Conservation (phyloP, 805 yeast species). For the Candida ponderosae region DNA sequence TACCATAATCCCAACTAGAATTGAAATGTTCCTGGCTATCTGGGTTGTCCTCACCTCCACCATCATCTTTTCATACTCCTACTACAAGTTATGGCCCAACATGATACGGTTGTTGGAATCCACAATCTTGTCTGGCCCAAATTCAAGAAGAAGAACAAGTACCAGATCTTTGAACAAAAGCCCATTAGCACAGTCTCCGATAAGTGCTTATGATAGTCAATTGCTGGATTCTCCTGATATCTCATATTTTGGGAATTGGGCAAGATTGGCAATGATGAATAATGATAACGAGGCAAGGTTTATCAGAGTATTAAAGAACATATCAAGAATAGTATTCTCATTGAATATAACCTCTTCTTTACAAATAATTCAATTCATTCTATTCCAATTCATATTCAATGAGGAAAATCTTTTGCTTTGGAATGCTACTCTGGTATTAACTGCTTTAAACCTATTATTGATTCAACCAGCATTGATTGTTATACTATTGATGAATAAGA, state of each 20-base stretch:
- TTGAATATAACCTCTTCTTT: conserved; percentile 11
- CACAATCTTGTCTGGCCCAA: neutral
- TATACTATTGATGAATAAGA: conserved; percentile 12
- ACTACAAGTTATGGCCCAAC: neutral
- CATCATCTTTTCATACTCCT: too few species aligned
- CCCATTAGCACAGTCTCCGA: too few species aligned
- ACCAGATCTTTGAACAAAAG: neutral
- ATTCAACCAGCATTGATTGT: conserved; percentile 13
- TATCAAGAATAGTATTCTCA: conserved; percentile 13
- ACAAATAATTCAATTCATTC: conserved; percentile 15
- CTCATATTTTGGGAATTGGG: neutral
- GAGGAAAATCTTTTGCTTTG: neutral
- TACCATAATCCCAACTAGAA: too few species aligned
- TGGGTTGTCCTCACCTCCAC: neutral
- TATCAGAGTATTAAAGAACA: conserved; percentile 2
- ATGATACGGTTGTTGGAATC: neutral
- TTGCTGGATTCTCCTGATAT: neutral
- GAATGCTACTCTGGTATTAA: neutral
- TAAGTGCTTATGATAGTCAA: too few species aligned
- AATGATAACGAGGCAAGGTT: neutral
- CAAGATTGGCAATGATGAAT: neutral
- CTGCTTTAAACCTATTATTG: conserved; percentile 7
- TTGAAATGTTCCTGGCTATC: neutral
- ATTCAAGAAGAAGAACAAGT: too few species aligned
- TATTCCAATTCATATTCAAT: conserved; percentile 10